Base-by-base conservation (phyloP, 768 basidiomycete genomes). In the Hortiboletus flavorubellus region DNA sequence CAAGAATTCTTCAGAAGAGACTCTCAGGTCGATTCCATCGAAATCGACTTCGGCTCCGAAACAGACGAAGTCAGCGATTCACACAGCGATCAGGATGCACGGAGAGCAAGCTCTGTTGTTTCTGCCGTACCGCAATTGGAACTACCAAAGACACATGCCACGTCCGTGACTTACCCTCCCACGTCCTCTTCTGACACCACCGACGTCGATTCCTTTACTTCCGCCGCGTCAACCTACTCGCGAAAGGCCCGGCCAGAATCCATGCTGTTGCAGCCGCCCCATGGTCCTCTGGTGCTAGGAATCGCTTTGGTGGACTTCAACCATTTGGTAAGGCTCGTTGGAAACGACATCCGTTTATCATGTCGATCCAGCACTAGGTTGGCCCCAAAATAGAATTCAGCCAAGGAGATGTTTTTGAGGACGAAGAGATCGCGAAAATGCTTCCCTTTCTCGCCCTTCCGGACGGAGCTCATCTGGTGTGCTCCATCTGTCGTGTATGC, bases 381-480 rank as follows among this genome's bases (percentile, higher is more conserved):
- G 97, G 97, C 1, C 97, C 97, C 18, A 86, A 83, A 46, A 89
- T 98, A 52, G 94, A 99, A 63, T 89, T 91, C 57, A 83, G 81
- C 16, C 76, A 83, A 63, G 91, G 90, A 4, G 84, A 85, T 3
- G 80, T 96, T 31, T 87, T 90, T 59, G 80, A 90, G 35, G 87
- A 98, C 66, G 90, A 93, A 56, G 91, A 95, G 67, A 78, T 98
- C 30, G 76, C 78, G 34, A 89, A 87, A 68, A 85, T 93, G 34
- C 76, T 99, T 31, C 97, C 97, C 0, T 98, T 99, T 74, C 80
- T 99, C 12, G 97, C 97, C 1, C 79, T 99, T 29, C 97, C 97
- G 2, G 97, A 99, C 64, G 97, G 97, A 16, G 97, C 97, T 10
- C 97, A 99, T 73, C 70, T 97, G 61, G 93, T 95, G 63, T 59